Evolutionary conservation across 805 yeast species (phyloP), one percentile per base, ranked within the genome.

Genomic region (Cyberlindnera mississippiensis): DNA sequence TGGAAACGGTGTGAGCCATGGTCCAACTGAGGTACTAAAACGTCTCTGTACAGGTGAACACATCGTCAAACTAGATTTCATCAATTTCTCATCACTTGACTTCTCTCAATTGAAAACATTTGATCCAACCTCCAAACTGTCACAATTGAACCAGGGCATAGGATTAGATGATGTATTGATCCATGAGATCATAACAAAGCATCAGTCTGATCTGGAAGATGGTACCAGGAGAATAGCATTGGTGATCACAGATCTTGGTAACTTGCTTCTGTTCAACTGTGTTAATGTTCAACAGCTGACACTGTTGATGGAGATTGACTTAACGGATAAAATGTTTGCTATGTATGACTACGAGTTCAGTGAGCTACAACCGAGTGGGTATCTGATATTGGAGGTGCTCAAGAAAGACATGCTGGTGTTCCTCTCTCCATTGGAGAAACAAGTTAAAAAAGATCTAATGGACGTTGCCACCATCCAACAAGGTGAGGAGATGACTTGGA

Each of bases 271-370:
- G 13, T 53, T 64, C 37, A 57, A 48, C 43, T 38, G 46, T 29
- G 17, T 52, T 53, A 17, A 60, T 4, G 17, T 40, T 10, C 37
- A 44, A 16, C 44, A 31, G 15, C 33, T 50, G 16, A 44, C 44
- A 7, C 30, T 35, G 16, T 24, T 24, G 13, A 53, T 62, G 28
- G 71, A 71, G 20, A 69, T 75, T 28, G 71, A 64, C 39, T 51
- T 72, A 24, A 72, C 76, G 0, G 77, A 74, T 51, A 63, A 67
- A 33, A 67, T 76, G 49, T 77, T 84, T 41, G 85, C 85, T 55
- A 79, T 85, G 81, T 85, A 84, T 57, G 91, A 84, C 60, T 83
- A 81, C 60, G 91, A 84, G 57, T 84, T 85, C 60, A 81, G 79
- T 48, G 85, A 78, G 43, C 65, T 62, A 15, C 68, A 68, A 6